Evolutionary conservation across 768 basidiomycete genomes (phyloP).

Genomic region (Suillus sp.): DNA sequence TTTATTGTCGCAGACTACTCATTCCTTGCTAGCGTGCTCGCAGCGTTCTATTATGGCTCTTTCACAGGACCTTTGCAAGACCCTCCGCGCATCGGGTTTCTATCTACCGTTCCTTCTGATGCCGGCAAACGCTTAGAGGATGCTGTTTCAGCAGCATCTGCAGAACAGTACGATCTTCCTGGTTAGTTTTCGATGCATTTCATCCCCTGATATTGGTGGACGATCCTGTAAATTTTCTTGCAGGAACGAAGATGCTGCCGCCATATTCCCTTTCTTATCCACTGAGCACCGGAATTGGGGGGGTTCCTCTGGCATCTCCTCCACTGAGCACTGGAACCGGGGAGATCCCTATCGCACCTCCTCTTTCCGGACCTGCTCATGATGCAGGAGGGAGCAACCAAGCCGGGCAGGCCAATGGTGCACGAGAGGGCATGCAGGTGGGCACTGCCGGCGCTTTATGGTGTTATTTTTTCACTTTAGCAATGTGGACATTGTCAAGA

Average conservation of each 20-base stretch:
- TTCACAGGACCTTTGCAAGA: slow-evolving; percentile 66
- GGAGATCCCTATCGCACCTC: slow-evolving; percentile 31
- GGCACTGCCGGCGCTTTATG: slow-evolving; percentile 19
- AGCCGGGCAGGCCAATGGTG: slow-evolving; percentile 20
- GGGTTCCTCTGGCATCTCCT: slow-evolving; percentile 31
- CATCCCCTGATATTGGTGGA: neutral
- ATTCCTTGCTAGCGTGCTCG: slow-evolving; percentile 50
- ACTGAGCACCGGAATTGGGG: slow-evolving; percentile 28
- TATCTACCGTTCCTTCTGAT: slow-evolving; percentile 67
- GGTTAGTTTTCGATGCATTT: slow-evolving; percentile 20
- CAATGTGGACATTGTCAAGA: slow-evolving; percentile 25
- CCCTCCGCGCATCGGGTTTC: slow-evolving; percentile 67
- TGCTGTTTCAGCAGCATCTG: slow-evolving; percentile 40
- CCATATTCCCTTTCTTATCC: slow-evolving; percentile 36
- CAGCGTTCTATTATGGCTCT: slow-evolving; percentile 74
- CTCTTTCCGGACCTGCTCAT: slow-evolving; percentile 3
- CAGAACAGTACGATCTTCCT: slow-evolving; percentile 29
- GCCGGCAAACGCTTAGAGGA: slow-evolving; percentile 43
- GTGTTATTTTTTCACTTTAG: slow-evolving; percentile 18
- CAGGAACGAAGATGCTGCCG: slow-evolving; percentile 45
- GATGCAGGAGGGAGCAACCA: slow-evolving; percentile 3
- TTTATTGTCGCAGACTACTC: neutral
- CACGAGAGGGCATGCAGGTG: slow-evolving; percentile 14
- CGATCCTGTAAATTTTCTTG: slow-evolving; percentile 11
- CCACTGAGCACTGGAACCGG: slow-evolving; percentile 27